A percentile compares a stretch with the other conserved stretches of the same genome.
These are phyloP conservation scores for Orbilia ellipsospora DNA, from an alignment of 2,329 filamentous ascomycete genomes.

Conservation along the genomic window DNA sequence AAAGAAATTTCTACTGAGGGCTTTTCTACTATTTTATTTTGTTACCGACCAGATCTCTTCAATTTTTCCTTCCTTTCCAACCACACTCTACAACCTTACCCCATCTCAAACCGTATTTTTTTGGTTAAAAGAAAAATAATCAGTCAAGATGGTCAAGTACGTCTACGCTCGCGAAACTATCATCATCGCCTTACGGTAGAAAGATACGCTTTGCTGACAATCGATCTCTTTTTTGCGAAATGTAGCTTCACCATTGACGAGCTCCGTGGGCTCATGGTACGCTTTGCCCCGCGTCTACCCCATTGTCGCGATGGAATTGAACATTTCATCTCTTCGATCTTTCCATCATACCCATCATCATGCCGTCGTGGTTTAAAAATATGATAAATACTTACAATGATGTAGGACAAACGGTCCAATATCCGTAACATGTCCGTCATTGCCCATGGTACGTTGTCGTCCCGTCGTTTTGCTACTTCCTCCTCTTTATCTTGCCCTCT, in stretches of 20 bases:
- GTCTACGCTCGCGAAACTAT: conserved; percentile 64
- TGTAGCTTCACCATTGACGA: conserved; percentile 97
- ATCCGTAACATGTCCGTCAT: conserved; percentile 97
- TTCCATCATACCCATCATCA: background rate
- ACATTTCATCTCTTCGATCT: too few species aligned
- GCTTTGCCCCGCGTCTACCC: conserved; percentile 13
- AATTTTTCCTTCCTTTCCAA: conserved; percentile 9
- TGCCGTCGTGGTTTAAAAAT: conserved; percentile 2
- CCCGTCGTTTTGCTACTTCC: background rate
- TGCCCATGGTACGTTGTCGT: conserved; percentile 79
- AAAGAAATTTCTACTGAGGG: conserved; percentile 48
- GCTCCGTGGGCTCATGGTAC: conserved; percentile 78
- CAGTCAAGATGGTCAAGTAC: conserved; percentile 99
- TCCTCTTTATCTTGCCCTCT: background rate
- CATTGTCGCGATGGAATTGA: conserved; percentile 1
- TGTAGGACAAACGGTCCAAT: conserved; percentile 69
- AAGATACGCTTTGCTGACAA: conserved; percentile 26
- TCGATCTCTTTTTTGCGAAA: conserved; percentile 26
- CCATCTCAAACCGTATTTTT: conserved; percentile 19
- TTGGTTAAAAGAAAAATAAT: conserved; percentile 64
- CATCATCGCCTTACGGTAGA: too few species aligned
- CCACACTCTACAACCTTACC: conserved; percentile 13
- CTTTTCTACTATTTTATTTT: conserved; percentile 28
- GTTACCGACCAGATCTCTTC: conserved; percentile 16
- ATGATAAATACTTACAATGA: conserved; percentile 12